Base-by-base conservation (phyloP, 2,329 filamentous ascomycete genomes). In the Diaporthe sp. region DNA sequence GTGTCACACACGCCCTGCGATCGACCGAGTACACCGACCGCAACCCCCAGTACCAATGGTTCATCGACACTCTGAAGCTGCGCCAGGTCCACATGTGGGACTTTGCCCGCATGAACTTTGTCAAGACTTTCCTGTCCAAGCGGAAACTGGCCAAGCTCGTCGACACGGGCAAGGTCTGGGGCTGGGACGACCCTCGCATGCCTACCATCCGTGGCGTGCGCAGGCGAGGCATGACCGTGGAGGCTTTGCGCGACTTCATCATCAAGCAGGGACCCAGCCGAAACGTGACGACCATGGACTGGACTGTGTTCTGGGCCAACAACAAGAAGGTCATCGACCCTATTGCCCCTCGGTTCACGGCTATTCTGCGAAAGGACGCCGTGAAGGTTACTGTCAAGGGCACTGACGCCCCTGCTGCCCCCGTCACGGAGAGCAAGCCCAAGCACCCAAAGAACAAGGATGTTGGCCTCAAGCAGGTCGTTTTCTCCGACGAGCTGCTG, bases 381-480 rank as follows among this genome's bases (percentile, higher is more conserved):
- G 95, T 98, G 77, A 92, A 90, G 81, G 92, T 94, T 31, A 91
- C 87, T 7, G 84, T 98, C 67, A 91, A 87, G 67, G 94, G 94
- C 57, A 89, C 91, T 4, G 94, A 94, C 61, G 92, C 90, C 0
- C 92, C 91, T 1, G 87, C 90, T 34, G 87, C 88, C 73, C 87
- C 92, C 6, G 90, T 90, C 81, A 90, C 89, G 28, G 92, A 95
- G 82, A 92, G 97, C 78, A 96, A 94, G 84, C 94, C 94, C 57
- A 94, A 95, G 85, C 96, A 98, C 85, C 92, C 91, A 81, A 98
- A 98, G 90, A 98, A 98, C 87, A 89, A 93, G 60, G 91, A 92
- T 2, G 88, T 98, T 9, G 96, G 96, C 76, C 92, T 88, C 80
- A 98, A 98, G 90, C 94, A 95, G 86, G 94, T 98, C 7, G 89